These are phyloP conservation scores for Tausonia pullulans DNA, from an alignment of 1,284 basidiomycete species.

Conservation along the genomic window DNA sequence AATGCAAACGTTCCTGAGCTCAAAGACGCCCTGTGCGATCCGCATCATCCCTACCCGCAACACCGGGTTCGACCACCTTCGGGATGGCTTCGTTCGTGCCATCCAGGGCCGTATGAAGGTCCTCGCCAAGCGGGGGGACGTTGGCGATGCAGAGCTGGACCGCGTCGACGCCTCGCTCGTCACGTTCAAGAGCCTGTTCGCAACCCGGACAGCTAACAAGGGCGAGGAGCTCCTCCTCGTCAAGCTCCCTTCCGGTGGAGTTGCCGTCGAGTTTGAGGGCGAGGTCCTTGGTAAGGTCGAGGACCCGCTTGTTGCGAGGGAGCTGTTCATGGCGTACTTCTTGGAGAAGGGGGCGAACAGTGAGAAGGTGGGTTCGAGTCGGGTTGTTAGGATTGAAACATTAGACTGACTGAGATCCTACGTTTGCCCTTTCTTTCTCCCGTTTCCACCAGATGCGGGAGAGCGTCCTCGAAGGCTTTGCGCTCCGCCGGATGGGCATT, in stretches of 20 bases:
- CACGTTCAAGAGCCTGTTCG: constrained; percentile 38
- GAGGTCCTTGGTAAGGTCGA: constrained; percentile 31
- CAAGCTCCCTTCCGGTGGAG: constrained; percentile 24
- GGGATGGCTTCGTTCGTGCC: constrained; percentile 42
- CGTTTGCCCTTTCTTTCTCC: no score
- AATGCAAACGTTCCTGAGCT: constrained; percentile 2
- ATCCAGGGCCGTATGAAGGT: constrained; percentile 38
- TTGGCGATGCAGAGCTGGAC: constrained; percentile 27
- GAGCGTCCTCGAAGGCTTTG: no score
- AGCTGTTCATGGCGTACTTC: constrained; percentile 38
- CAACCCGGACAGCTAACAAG: constrained; percentile 35
- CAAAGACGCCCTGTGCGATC: neutral
- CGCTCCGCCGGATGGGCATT: no score
- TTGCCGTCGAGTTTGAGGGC: constrained; percentile 35
- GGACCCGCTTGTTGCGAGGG: constrained; percentile 32
- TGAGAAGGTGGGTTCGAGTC: constrained; percentile 24
- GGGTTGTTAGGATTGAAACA: no score
- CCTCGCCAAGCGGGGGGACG: constrained; percentile 22
- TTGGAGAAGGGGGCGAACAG: constrained; percentile 33
- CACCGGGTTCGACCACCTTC: constrained; percentile 43
- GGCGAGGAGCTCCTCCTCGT: constrained; percentile 38
- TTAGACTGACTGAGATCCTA: no score
- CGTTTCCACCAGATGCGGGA: no score
- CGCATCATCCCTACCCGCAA: constrained; percentile 36
- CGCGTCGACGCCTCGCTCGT: constrained; percentile 31